These are phyloP conservation scores for Suhomyces wounanorum DNA, from an alignment of 1,139 yeast genomes.

Conservation along the genomic window DNA sequence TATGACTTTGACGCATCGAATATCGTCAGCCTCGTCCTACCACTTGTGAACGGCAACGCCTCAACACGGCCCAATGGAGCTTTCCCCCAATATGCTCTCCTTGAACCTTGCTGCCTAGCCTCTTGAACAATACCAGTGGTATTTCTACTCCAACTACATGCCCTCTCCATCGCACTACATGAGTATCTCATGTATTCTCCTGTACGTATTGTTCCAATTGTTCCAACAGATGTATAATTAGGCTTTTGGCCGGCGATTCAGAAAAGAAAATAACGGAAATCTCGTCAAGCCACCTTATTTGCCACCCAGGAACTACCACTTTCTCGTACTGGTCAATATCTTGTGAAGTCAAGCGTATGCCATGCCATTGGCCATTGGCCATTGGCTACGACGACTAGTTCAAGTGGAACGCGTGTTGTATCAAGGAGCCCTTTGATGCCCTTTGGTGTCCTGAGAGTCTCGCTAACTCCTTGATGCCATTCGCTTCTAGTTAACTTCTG, in stretches of 20 bases:
- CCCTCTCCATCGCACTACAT: no score
- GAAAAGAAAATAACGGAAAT: not conserved
- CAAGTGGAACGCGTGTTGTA: no score
- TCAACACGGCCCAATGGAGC: not conserved
- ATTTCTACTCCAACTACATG: no score
- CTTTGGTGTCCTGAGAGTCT: no score
- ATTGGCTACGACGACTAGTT: no score
- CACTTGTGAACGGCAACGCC: not conserved
- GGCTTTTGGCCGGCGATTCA: not conserved
- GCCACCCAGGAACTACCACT: not conserved
- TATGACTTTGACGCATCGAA: not conserved
- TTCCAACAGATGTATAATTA: not conserved
- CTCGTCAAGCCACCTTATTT: not conserved
- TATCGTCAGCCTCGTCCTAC: not conserved
- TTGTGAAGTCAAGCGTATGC: no score
- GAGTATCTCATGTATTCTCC: not conserved
- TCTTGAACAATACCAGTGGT: no score
- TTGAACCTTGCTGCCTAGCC: no score
- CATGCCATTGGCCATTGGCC: no score
- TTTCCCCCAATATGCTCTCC: no score
- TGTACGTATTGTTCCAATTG: not conserved
- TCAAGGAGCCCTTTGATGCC: no score
- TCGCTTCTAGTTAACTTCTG: not conserved
- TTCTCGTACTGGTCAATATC: no score
- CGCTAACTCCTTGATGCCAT: not conserved